Percentiles rank a stretch among this genome's conserved stretches.
Evolutionary conservation across 2,329 filamentous ascomycete genomes (phyloP).

Genomic region (Aspergillus sp.): DNA sequence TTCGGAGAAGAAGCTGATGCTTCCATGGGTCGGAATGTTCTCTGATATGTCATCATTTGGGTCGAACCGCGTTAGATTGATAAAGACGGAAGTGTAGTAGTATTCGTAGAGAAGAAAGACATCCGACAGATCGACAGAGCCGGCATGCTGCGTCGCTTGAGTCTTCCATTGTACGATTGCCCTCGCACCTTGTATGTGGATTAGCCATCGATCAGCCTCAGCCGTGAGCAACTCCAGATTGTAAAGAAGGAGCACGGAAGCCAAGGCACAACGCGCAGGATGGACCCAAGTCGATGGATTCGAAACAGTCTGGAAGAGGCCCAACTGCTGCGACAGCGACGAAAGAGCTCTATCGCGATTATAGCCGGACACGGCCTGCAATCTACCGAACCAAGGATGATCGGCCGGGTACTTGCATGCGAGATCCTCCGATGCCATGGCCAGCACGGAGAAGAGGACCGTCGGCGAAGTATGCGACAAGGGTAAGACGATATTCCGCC

Average conservation of each 20-base stretch:
- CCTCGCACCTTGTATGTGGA: slow-evolving; percentile 26
- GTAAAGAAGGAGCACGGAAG: slow-evolving; percentile 26
- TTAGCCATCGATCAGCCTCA: slow-evolving; percentile 20
- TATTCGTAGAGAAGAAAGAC: slow-evolving; percentile 27
- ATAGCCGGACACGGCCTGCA: slow-evolving; percentile 10
- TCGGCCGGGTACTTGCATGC: slow-evolving; percentile 11
- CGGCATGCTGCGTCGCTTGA: background rate
- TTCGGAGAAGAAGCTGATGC: slow-evolving; percentile 22
- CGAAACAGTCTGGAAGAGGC: slow-evolving; percentile 4
- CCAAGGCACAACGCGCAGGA: slow-evolving; percentile 15
- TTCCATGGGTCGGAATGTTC: slow-evolving; percentile 14
- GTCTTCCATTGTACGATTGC: slow-evolving; percentile 18
- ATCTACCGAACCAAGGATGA: slow-evolving; percentile 3
- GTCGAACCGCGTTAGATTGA: slow-evolving; percentile 25
- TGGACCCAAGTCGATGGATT: background rate
- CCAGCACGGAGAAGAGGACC: slow-evolving; percentile 24
- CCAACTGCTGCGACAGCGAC: slow-evolving; percentile 11
- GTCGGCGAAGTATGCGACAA: slow-evolving; percentile 21
- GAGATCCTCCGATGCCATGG: slow-evolving; percentile 25
- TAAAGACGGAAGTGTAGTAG: slow-evolving; percentile 28
- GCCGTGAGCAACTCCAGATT: slow-evolving; percentile 26
- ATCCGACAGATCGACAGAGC: slow-evolving; percentile 8
- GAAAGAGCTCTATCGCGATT: slow-evolving; percentile 14
- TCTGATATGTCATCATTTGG: slow-evolving; percentile 11
- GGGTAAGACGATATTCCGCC: slow-evolving; percentile 26